A percentile compares a stretch with the other conserved stretches of the same genome.
phyloP scores from a whole-genome alignment of 106 monocot species.

The Acanthochlamys bracteata region DNA sequence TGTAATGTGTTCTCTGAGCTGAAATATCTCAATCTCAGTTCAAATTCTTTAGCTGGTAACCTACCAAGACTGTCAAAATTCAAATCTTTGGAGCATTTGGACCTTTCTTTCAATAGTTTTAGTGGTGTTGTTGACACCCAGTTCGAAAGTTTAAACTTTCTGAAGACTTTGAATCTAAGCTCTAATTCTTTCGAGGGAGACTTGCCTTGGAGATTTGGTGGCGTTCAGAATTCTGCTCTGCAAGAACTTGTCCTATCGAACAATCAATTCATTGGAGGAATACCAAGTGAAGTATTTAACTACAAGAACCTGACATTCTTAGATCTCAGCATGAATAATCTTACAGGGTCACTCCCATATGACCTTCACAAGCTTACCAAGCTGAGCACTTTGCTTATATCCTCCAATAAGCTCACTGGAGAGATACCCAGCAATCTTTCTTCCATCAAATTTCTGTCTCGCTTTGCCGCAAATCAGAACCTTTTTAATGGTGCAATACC shows the following conservation, averaged over 20 bases:
- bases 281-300: slow-evolving; percentile 14
- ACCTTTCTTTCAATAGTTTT: slow-evolving; percentile 28
- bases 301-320: slow-evolving; percentile 22
- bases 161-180: slow-evolving; percentile 35
- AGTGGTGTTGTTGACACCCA: slow-evolving; percentile 4
- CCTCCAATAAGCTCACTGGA: slow-evolving; percentile 28
- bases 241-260: slow-evolving; percentile 20
- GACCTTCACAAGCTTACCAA: slow-evolving; percentile 15
- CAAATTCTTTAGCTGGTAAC: slow-evolving; percentile 4
- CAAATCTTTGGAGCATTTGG: slow-evolving; percentile 19
- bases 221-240: not conserved
- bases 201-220: no score
- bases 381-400: slow-evolving; percentile 25
- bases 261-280: slow-evolving; percentile 24
- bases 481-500: slow-evolving; percentile 25
- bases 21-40: slow-evolving; percentile 36
- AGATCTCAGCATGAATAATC: slow-evolving; percentile 33
- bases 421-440: slow-evolving; percentile 16
- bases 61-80: slow-evolving; percentile 20
- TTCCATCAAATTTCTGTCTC: slow-evolving; percentile 6
- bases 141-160: not conserved
- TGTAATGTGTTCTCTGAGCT: slow-evolving; percentile 15
- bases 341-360: slow-evolving; percentile 19
- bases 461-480: slow-evolving; percentile 46
- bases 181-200: slow-evolving; percentile 14